Evolutionary conservation across 352 stramenopile genomes (phyloP), one percentile per base, ranked within the genome.

Genomic region (Globisporangium radiosum): DNA sequence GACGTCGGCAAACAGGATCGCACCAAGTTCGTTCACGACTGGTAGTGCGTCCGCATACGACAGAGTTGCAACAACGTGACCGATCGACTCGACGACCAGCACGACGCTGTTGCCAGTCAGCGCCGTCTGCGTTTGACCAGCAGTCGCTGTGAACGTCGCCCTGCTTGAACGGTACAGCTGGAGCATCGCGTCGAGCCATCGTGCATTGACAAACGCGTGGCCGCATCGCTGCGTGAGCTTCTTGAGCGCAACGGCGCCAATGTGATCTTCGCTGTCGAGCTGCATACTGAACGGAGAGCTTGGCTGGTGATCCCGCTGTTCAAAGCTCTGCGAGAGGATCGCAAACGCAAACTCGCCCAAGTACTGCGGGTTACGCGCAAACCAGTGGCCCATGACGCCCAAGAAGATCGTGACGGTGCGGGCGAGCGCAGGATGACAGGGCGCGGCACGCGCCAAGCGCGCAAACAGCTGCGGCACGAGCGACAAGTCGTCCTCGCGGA

Each of bases 401-500:
- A 91, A 63, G 58, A 92, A 87, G 25, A 92, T 85, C 14, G 75
- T 89, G 6, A 71, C 54, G 3, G 81, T 92, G 49, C 80, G 76
- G 43, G 66, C 71, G 0, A 92, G 68, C 39, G 76, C 79, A 15
- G 72, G 66, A 59, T 92, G 78, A 14, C 70, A 75, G 10, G 80
- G 78, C 52, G 88, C 69, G 36, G 87, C 79, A 9, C 78, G 73
- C 39, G 83, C 85, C 69, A 92, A 81, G 54, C 65, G 78, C 45
- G 88, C 78, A 53, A 92, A 92, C 14, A 92, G 65, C 56, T 72
- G 78, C 11, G 83, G 83, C 42, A 92, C 66, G 17, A 91, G 65
- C 56, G 65, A 88, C n/a, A 79, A 81, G 55, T 92, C 83, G 62
- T 85, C 83, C 52, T 90, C 75, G 11, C 81, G 75, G 56, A 92